A percentile compares a stretch with the other conserved stretches of the same genome.
Evolutionary conservation across 73 alveolate species (phyloP).

Genomic region (Paramecium bursaria): DNA sequence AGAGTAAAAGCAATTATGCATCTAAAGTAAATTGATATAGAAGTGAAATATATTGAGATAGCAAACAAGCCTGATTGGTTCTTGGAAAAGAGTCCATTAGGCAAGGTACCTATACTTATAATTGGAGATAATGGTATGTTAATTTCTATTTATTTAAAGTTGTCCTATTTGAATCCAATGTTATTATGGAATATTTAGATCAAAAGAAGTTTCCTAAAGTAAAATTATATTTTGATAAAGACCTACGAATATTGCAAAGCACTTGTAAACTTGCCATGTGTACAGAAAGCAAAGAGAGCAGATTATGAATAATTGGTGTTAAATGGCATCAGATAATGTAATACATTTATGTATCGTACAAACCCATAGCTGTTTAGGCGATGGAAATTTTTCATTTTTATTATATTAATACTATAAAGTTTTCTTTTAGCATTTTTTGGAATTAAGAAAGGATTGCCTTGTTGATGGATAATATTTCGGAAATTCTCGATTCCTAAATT

Average conservation of each 20-base stretch:
- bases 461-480: too few species aligned
- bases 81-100: constrained; percentile 21
- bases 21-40: constrained; percentile 10
- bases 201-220: constrained; percentile 41
- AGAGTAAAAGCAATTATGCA: constrained; percentile 32
- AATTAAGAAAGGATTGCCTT: too few species aligned
- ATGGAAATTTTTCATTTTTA: too few species aligned
- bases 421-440: too few species aligned
- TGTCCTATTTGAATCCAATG: constrained; percentile 60
- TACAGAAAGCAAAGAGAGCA: constrained; percentile 12
- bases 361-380: constrained; percentile 37
- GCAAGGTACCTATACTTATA: constrained; percentile 47
- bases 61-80: constrained; percentile 47
- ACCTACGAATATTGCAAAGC: neutral
- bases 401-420: too few species aligned
- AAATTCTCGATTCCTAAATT: too few species aligned
- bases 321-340: neutral
- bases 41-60: constrained; percentile 25
- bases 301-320: constrained; percentile 36
- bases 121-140: constrained; percentile 29
- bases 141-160: neutral
- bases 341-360: neutral
- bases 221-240: neutral
- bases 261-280: neutral
- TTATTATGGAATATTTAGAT: constrained; percentile 49